A percentile compares a stretch with the other conserved stretches of the same genome.
Evolutionary conservation across 2,329 filamentous ascomycete genomes (phyloP).

Genomic region (Claviceps arundinis): DNA sequence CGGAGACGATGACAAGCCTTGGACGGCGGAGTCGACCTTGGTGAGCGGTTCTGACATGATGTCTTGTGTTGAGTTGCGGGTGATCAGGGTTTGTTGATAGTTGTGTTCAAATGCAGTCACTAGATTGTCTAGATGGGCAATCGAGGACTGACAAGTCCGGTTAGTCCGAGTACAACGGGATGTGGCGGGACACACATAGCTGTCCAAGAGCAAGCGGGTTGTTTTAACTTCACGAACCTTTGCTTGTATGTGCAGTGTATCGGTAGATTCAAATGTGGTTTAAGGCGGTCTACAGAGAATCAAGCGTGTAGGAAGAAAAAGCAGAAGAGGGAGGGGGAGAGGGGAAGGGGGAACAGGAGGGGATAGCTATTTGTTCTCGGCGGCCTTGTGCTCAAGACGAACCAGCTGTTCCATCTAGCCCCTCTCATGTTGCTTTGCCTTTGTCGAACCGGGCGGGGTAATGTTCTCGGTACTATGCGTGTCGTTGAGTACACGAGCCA

Average conservation of each 20-base stretch:
- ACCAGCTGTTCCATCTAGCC: conserved; percentile 6
- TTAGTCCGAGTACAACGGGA: neutral
- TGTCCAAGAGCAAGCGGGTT: neutral
- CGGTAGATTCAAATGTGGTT: conserved; percentile 4
- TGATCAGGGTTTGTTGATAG: neutral
- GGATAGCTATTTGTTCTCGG: conserved; percentile 20
- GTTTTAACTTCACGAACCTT: conserved; percentile 5
- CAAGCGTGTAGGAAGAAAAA: conserved; percentile 9
- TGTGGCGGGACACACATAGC: neutral
- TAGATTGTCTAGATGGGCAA: neutral
- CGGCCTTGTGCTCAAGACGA: conserved; percentile 7
- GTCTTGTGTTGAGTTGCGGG: conserved; percentile 1
- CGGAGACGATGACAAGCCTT: conserved; percentile 58
- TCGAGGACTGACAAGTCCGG: neutral
- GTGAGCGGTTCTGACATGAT: conserved; percentile 45
- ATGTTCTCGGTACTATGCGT: conserved; percentile 18
- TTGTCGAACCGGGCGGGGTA: conserved; percentile 33
- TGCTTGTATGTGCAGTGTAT: neutral
- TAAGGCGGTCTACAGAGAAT: conserved; percentile 6
- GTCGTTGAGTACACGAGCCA: conserved; percentile 1
- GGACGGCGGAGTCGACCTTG: conserved; percentile 87
- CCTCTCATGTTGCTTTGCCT: conserved; percentile 15
- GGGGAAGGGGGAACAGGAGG: conserved; percentile 12
- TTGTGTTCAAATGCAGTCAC: no score
- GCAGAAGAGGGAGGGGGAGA: conserved; percentile 8